phyloP scores from a whole-genome alignment of 257 asterid species.

The Ophiorrhiza pumila region DNA sequence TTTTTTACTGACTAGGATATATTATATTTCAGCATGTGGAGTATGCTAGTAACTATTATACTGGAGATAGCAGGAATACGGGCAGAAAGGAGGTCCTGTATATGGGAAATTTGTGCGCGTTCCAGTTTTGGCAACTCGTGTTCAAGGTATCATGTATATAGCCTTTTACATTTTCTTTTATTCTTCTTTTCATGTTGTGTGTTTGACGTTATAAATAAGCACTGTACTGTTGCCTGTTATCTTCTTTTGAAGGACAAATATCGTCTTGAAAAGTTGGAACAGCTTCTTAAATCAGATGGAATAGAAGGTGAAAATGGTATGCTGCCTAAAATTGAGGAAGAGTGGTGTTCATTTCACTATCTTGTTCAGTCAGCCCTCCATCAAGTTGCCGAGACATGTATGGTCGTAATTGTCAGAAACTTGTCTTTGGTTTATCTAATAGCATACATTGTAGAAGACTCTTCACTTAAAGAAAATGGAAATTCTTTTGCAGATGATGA shows the following conservation, averaged over 20 bases:
- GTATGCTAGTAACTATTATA: conserved; percentile 48
- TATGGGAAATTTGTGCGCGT: conserved; percentile 71
- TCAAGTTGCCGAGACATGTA: conserved; percentile 78
- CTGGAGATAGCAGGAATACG: conserved; percentile 39
- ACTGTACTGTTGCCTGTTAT: conserved; percentile 15
- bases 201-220: conserved; percentile 14
- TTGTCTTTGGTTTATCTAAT: conserved; percentile 4
- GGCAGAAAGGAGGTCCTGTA: conserved; percentile 69
- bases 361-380: conserved; percentile 77
- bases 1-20: conserved; percentile 25
- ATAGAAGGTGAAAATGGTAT: conserved; percentile 26
- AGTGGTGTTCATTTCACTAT: conserved; percentile 83
- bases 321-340: conserved; percentile 60
- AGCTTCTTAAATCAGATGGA: conserved; percentile 40
- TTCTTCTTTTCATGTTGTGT: not conserved
- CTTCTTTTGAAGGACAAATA: conserved; percentile 55
- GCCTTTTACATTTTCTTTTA: not conserved
- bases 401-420: conserved; percentile 19
- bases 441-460: not conserved
- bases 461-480: not conserved
- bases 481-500: conserved; percentile 72
- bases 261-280: conserved; percentile 56
- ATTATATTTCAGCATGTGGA: conserved; percentile 42
- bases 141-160: conserved; percentile 52
- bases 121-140: conserved; percentile 83